Evolutionary conservation across 306 rosid genomes (phyloP), one percentile per base, ranked within the genome.

Genomic region (Sesbania bispinosa): DNA sequence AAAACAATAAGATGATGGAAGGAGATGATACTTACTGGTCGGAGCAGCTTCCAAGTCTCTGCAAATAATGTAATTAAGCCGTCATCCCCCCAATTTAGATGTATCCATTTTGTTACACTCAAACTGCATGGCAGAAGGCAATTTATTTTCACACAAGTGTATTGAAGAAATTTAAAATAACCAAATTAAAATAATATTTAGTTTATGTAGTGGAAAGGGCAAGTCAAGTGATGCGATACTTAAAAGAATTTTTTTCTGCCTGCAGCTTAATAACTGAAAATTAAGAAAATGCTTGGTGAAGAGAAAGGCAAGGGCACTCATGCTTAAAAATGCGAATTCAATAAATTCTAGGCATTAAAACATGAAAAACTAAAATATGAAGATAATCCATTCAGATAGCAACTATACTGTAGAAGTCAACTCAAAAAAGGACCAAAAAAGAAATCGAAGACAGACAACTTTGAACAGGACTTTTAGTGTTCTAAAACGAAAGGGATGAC

Each of bases 101-200:
- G 99, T 79, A 94, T 72, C 99, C 99, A 94, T 80, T 94, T 94
- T 43, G 97, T 14, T 30, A 94, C 97, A 50, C 99, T 94, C 88
- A 94, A 85, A 84, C 99, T 94, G 90, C 81, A 86, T 23, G 59
- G 41, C 67, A 79, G n/a, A 42, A 80, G 70, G 58, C 10, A 82
- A 38, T 78, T 35, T 9, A 69, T 33, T 73, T 39, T 36, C 33
- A 67, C 52, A 45, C n/a, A 63, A 33, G 27, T 9, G 39, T 23
- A 67, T n/a, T 10, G 7, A 69, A 51, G 35, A 64, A 19, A 77
- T 33, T 51, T 48, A 48, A 67, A n/a, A 26, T 11, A 68, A 67
- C 3, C 43, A 10, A 38, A 62, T 16, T 48, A 20, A 51, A 72
- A 19, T 2, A 30, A 47, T 19, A 51, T 38, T 20, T 4, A 15